Evolutionary conservation across 257 asterid genomes (phyloP).

Genomic region (Fraxinus cuspidata): DNA sequence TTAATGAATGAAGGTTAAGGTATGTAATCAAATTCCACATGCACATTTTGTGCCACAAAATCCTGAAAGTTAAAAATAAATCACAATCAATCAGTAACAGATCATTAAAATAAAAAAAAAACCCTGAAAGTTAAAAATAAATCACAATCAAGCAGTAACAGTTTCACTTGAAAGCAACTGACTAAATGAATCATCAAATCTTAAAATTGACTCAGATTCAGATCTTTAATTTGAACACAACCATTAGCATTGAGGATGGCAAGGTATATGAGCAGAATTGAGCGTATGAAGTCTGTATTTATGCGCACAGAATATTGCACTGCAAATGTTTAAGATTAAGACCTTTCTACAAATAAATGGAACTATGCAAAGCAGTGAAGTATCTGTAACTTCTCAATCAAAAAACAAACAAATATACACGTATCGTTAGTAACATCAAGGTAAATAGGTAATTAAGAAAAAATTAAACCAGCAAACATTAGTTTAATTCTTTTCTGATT

Average conservation of each 20-base stretch:
- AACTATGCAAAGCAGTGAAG: background rate
- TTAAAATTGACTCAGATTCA: background rate
- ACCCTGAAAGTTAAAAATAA: background rate
- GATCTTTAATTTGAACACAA: background rate
- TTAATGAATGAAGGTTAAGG: too few relatives aligned
- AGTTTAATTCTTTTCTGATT: background rate
- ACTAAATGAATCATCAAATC: background rate
- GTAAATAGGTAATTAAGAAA: background rate
- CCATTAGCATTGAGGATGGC: background rate
- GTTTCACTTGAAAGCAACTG: background rate
- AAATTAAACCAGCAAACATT: background rate
- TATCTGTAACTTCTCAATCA: background rate
- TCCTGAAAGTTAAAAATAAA: background rate
- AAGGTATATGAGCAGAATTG: background rate
- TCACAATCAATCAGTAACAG: background rate
- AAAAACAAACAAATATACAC: background rate
- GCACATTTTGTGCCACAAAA: too few relatives aligned
- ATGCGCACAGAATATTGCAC: too few relatives aligned
- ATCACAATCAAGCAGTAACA: background rate
- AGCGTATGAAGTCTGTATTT: too few relatives aligned
- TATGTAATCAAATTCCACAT: too few relatives aligned
- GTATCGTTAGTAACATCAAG: background rate
- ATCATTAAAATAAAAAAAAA: background rate
- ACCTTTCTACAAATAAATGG: background rate
- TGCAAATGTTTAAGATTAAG: background rate